These are phyloP conservation scores for Parastagonospora nodorum DNA, from an alignment of 2,329 filamentous ascomycete genomes.

Conservation along the genomic window DNA sequence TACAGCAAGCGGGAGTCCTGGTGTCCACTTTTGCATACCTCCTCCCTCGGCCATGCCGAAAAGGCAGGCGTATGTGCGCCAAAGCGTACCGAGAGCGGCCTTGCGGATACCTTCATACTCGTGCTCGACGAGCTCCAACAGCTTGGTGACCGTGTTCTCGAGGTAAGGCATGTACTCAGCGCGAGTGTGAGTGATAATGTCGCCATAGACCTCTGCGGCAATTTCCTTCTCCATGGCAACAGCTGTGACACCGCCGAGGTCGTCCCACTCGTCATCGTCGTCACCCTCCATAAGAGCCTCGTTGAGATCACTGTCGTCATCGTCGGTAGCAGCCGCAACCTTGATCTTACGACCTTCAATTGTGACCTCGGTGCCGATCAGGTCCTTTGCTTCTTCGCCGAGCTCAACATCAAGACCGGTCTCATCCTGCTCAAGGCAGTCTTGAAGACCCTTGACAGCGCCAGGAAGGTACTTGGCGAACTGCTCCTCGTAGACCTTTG, in stretches of 20 bases:
- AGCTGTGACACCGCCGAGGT: conserved; percentile 81
- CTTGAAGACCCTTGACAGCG: conserved; percentile 79
- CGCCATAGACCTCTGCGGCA: conserved; percentile 90
- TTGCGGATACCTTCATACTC: conserved; percentile 92
- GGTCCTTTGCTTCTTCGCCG: conserved; percentile 73
- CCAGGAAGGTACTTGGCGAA: conserved; percentile 79
- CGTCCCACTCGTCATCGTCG: conserved; percentile 83
- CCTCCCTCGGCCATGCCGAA: conserved; percentile 85
- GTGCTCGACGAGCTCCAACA: conserved; percentile 83
- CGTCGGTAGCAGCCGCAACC: conserved; percentile 64
- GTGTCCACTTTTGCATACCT: conserved; percentile 80
- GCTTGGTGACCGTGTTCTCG: conserved; percentile 82
- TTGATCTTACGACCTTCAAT: conserved; percentile 86
- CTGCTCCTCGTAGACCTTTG: conserved; percentile 88
- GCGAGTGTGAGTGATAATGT: conserved; percentile 87
- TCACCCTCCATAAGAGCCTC: conserved; percentile 65
- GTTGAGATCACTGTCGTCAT: conserved; percentile 63
- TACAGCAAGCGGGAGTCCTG: conserved; percentile 82
- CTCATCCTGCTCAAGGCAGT: conserved; percentile 88
- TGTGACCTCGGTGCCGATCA: conserved; percentile 76
- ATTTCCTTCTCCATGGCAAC: conserved; percentile 97
- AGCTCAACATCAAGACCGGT: conserved; percentile 77
- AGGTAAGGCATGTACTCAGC: conserved; percentile 81
- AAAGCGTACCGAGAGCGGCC: conserved; percentile 86
- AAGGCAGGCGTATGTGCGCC: conserved; percentile 90